Base-by-base conservation (phyloP, 2,329 filamentous ascomycete genomes). In the Trichothecium roseum region DNA sequence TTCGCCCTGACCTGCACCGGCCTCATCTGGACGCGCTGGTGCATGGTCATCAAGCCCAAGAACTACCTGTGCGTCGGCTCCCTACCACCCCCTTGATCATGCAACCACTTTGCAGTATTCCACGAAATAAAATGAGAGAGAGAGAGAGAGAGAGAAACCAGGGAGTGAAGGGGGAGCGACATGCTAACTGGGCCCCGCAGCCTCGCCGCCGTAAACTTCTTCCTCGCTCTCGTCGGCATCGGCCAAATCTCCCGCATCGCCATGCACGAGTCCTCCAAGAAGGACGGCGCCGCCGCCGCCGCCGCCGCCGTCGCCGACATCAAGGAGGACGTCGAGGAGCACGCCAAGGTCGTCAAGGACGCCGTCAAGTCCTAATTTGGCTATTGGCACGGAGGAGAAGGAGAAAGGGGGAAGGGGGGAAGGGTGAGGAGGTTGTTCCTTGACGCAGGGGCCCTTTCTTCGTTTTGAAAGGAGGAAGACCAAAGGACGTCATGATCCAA, bases 1-100 rank as follows among this genome's bases (percentile, higher is more conserved):
- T 69, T 70, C 34, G 89, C 91, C 40, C 74, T 98, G 48, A 91
- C 85, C 55, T 79, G 79, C 50, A 98, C 91, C 8, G 91, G 91
- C 47, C 64, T 83, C 45, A 98, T 98, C 72, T 98, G 91, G 91
- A 98, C 91, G 31, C 78, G 91, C 47, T 98, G 91, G 91, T 98
- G 91, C 72, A 72, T 96, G 56, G 83, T 98, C 60, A 98, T 98
- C 65, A 87, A 79, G 62, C 91, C 91, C 39, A 79, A 78, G 63
- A 98, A 98, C 71, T 66, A 87, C 53, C 81, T 95, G 81, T 86
- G 66, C 32, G 78, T 65, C 15, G 16, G 6, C 28, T 10, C 31
- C 17, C 8, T 8, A 28, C 5, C 10, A 13, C n/a, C 8, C 22
- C 14, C 13, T n/a, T 14, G 9, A 9, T 12, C 3, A 6, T 29